These are phyloP conservation scores for Colletotrichum lini DNA, from an alignment of 2,329 filamentous ascomycete species.

Conservation along the genomic window DNA sequence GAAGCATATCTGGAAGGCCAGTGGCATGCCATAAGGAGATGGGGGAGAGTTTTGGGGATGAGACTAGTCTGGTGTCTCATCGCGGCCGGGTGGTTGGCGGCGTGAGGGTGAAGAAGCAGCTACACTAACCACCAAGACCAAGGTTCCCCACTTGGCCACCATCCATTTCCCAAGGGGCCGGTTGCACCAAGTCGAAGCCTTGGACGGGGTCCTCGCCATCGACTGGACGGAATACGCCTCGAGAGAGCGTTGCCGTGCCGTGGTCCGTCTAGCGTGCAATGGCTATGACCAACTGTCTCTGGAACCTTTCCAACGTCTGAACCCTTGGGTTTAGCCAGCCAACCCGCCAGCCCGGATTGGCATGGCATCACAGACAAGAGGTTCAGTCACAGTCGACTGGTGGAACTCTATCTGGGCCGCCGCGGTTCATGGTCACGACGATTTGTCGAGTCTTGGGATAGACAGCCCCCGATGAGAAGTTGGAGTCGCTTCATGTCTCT, in stretches of 20 bases:
- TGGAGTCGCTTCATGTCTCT: slow-evolving; percentile 16
- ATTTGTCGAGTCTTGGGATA: slow-evolving; percentile 12
- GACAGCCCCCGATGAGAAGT: slow-evolving; percentile 10
- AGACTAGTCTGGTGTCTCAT: slow-evolving; percentile 32
- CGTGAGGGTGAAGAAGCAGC: slow-evolving; percentile 29
- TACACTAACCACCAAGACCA: slow-evolving; percentile 9
- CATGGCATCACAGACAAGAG: slow-evolving; percentile 38
- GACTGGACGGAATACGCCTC: slow-evolving; percentile 36
- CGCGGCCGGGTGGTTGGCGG: slow-evolving; percentile 24
- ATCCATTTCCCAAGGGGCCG: slow-evolving; percentile 35
- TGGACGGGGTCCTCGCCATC: slow-evolving; percentile 14
- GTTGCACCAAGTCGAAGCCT: slow-evolving; percentile 38
- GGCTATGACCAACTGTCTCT: slow-evolving; percentile 28
- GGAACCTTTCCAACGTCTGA: slow-evolving; percentile 39
- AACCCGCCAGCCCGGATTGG: slow-evolving; percentile 37
- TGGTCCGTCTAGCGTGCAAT: slow-evolving; percentile 28
- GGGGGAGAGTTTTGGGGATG: slow-evolving; percentile 25
- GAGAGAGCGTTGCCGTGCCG: slow-evolving; percentile 17
- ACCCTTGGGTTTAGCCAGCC: slow-evolving; percentile 23
- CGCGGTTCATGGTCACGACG: slow-evolving; percentile 13
- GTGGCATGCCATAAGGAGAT: slow-evolving; percentile 15
- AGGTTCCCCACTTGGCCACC: slow-evolving; percentile 14
- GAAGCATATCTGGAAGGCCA: slow-evolving; percentile 3
- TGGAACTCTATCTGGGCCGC: slow-evolving; percentile 27
- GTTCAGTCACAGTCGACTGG: slow-evolving; percentile 16